Percentiles rank a stretch among this genome's conserved stretches.
phyloP scores from a whole-genome alignment of 805 yeast species.

The Debaryomyces maramus region DNA sequence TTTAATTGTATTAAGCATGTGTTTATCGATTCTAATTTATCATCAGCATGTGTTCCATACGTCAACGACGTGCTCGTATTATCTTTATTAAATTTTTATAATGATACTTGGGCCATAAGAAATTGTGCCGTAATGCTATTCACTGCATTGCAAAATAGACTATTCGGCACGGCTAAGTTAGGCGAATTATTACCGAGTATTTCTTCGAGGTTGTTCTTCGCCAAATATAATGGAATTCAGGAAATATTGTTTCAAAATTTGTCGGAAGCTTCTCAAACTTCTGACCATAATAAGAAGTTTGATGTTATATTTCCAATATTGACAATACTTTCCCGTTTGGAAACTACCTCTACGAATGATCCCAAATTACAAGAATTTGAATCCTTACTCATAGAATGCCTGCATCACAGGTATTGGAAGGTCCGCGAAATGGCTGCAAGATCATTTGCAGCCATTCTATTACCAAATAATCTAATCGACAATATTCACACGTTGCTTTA shows the following conservation, averaged over 20 bases:
- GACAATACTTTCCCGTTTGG: constrained; percentile 67
- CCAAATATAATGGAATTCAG: constrained; percentile 56
- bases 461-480: constrained; percentile 7
- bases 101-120: constrained; percentile 79
- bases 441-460: constrained; percentile 54
- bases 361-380: constrained; percentile 52
- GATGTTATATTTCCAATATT: constrained; percentile 76
- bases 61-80: constrained; percentile 59
- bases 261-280: constrained; percentile 15
- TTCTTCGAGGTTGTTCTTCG: constrained; percentile 70
- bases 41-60: constrained; percentile 50
- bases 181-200: constrained; percentile 33
- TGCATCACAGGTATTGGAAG: constrained; percentile 69
- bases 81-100: constrained; percentile 62
- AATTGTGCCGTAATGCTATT: constrained; percentile 94
- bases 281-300: constrained; percentile 30
- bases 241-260: constrained; percentile 49
- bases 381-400: constrained; percentile 45
- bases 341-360: constrained; percentile 51
- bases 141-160: constrained; percentile 74
- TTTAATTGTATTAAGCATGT: constrained; percentile 79
- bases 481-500: constrained; percentile 25
- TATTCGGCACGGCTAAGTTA: constrained; percentile 63
- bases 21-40: constrained; percentile 68
- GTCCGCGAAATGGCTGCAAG: constrained; percentile 85